These are phyloP conservation scores for Fusarium verticillioides DNA, from an alignment of 2,329 filamentous ascomycete genomes.

Conservation along the genomic window DNA sequence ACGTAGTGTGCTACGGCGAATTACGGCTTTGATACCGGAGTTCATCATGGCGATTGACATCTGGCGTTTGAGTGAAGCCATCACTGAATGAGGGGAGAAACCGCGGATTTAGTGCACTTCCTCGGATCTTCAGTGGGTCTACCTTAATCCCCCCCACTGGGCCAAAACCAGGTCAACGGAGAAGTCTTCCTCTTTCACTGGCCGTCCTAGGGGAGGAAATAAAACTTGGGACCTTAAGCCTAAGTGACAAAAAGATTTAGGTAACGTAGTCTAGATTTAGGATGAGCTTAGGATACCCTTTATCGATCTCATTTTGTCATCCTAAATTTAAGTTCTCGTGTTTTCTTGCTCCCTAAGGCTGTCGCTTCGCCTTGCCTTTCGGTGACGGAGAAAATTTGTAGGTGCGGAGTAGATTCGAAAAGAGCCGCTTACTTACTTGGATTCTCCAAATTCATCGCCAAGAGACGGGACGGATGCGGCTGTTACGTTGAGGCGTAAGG, in stretches of 20 bases:
- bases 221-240: too few species aligned
- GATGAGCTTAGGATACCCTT: too few species aligned
- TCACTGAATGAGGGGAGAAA: not conserved
- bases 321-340: too few species aligned
- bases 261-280: too few species aligned
- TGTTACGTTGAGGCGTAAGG: not conserved
- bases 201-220: too few species aligned
- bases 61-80: not conserved
- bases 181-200: not conserved
- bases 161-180: not conserved
- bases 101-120: not conserved
- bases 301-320: too few species aligned
- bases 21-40: not conserved
- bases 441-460: constrained; percentile 17
- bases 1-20: not conserved
- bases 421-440: not conserved
- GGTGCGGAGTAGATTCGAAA: constrained; percentile 10
- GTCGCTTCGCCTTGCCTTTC: not conserved
- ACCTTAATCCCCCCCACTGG: not conserved
- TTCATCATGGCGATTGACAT: not conserved
- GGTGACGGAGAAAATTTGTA: not conserved
- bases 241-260: too few species aligned
- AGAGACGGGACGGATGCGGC: constrained; percentile 7
- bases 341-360: too few species aligned
- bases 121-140: not conserved